Base-by-base conservation (phyloP, 2,329 filamentous ascomycete species). In the Mariannaea elegans region DNA sequence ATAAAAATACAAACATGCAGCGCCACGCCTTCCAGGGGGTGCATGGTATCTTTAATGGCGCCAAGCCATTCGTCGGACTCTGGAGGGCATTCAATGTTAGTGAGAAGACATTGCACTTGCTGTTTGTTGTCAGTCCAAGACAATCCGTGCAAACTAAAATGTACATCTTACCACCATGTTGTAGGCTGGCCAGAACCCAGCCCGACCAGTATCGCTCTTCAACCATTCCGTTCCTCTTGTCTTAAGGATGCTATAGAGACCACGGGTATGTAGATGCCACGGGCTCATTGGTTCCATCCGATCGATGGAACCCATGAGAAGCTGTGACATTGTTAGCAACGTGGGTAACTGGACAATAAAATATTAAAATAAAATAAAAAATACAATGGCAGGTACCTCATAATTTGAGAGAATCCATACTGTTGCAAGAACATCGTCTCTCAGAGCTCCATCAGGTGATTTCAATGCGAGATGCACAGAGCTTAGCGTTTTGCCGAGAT, bases 401-500 rank as follows among this genome's bases (percentile, higher is more conserved):
- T 79, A 78, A 58, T 77, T 78, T 38, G 75, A 63, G 18, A 79
- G 65, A 31, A 79, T 71, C 77, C 77, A 79, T 3, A 79, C 74
- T 3, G 77, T 76, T 14, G 74, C 74, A 14, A 79, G 72, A 18
- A 78, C 70, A 53, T 79, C 74, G 19, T 77, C 69, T 55, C 77
- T 59, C 38, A 70, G 29, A 4, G 71, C 63, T 6, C 74, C 72
- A 7, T 64, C 61, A 4, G 70, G 65, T 9, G 72, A 65, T 7
- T 63, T 70, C 14, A 79, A 64, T 7, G 80, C 80, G 7, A 73
- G 67, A 36, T 76, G 71, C 16, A 83, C 72, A 3, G 75, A 69
- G n/a, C 65, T 71, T 41, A 79, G 59, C 1, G 77, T 75, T 61
- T 74, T 76, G 5, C 76, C 75, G 29, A 79, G 70, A 53, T 76